Base-by-base conservation (phyloP, 805 yeast genomes). In the Saccharomycopsis sp. region DNA sequence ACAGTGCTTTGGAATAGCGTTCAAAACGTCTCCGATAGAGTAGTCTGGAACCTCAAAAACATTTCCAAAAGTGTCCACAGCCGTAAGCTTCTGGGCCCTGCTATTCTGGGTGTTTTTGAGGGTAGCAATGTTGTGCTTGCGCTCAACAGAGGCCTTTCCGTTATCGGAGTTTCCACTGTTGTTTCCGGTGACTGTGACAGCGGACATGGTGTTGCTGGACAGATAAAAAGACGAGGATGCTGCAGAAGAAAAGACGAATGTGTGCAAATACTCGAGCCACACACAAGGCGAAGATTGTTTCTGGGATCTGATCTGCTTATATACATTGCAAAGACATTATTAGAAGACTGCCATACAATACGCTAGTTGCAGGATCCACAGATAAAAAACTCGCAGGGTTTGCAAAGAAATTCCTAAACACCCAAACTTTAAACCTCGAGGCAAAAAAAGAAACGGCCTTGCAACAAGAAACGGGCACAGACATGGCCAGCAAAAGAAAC, bases 31-130 rank as follows among this genome's bases (percentile, higher is more conserved):
- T 68, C 78, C 79, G 66, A 82, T 81, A 60, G 84, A 71, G 70
- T 72, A 82, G 64, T 82, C 84, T n/a, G 87, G 87, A 2, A 78
- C 87, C 54, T 75, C 73, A 68, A 82, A 82, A 23, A 71, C 78
- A 24, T 78, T 73, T 53, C 87, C 87, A 60, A 71, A 64, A 20
- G 83, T 76, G 66, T 80, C 80, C 54, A 75, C 71, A 40, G 84
- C 81, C n/a, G 68, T 64, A n/a, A 63, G 44, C 20, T 20, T 61
- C 60, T 48, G 40, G 54, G 54, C 14, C 51, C 59, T 46, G 51
- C 51, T 23, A n/a, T 15, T 18, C 34, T 55, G 18, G 29, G 37
- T 44, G 55, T 48, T 53, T 18, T 56, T 29, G 47, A 68, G 59
- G 15, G 69, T 60, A 9, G 67, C 64, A 21, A 68, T 62, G 57